Base-by-base conservation (phyloP, 768 basidiomycete genomes). In the Trichaptum fuscoviolaceum region DNA sequence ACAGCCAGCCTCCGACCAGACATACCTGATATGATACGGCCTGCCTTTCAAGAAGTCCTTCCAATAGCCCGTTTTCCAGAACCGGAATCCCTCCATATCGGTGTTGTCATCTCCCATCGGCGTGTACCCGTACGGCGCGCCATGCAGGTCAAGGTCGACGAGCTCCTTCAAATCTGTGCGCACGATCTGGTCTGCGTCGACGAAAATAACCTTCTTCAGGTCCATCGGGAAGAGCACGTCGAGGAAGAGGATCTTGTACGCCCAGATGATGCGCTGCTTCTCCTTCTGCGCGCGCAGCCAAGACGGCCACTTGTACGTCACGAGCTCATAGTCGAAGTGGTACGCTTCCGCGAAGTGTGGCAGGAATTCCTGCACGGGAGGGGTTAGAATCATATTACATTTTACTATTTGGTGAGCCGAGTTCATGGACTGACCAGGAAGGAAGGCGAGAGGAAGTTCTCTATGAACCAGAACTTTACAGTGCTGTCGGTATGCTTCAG, bases 391-490 rank as follows among this genome's bases (percentile, higher is more conserved):
- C 58, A 57, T 12, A 9, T 1, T n/a, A n/a, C n/a, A n/a, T 64
- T 17, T 10, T 52, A 65, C 17, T 9, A 4, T n/a, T 7, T 18
- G 20, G 35, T 20, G 25, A 17, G 68, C 30, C 8, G 30, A 8
- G 30, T 30, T 35, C n/a, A 35, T 61, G 3, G 8, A 80, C 86
- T 71, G 70, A 93, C 95, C 67, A 98, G 78, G 85, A 99, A 99
- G 0, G 95, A 92, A 0, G 96, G 97, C 0, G 96, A 99, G 17
- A 99, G 84, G 85, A 99, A 99, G 79, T 99, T 99, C 75, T 97
- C 93, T 69, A 99, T 99, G 78, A 99, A 99, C 97, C 97, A 99
- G 79, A 99, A 99, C 76, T 99, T 99, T 76, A 99, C 96, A 27
- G 87, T 91, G 72, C 90, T 92, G 23, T 95, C 88, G 20, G 97